Conservation (phyloP, 768 basidiomycete species). For the Mycena galopus region DNA sequence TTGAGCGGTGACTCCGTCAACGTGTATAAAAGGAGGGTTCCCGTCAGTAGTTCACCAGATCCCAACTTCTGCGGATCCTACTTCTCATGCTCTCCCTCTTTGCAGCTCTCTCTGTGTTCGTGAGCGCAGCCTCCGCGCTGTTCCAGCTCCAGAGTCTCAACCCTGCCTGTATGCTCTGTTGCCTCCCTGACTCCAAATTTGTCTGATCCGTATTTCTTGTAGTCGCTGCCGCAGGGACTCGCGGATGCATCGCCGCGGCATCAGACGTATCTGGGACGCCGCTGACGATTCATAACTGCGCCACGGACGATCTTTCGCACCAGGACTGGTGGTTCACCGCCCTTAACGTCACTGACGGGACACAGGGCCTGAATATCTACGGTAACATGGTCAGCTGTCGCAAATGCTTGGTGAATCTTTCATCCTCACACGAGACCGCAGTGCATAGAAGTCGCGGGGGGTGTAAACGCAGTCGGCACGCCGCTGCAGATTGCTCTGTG, state of each 20-base stretch:
- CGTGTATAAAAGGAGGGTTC: slow-evolving; percentile 17
- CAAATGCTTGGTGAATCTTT: slow-evolving; percentile 20
- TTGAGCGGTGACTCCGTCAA: slow-evolving; percentile 17
- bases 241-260: too few relatives aligned
- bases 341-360: slow-evolving; percentile 14
- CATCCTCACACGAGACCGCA: slow-evolving; percentile 21
- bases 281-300: too few relatives aligned
- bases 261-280: too few relatives aligned
- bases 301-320: too few relatives aligned
- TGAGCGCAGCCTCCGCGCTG: slow-evolving; percentile 23
- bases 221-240: too few relatives aligned
- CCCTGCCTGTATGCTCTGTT: slow-evolving; percentile 20
- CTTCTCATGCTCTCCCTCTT: slow-evolving; percentile 21
- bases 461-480: too few relatives aligned
- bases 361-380: slow-evolving; percentile 22
- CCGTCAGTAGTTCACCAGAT: slow-evolving; percentile 19
- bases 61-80: slow-evolving; percentile 17
- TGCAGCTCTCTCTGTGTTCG: too few relatives aligned
- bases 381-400: slow-evolving; percentile 20
- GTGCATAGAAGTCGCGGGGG: slow-evolving; percentile 22
- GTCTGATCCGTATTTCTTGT: too few relatives aligned
- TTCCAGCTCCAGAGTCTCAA: slow-evolving; percentile 22
- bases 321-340: too few relatives aligned
- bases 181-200: too few relatives aligned
- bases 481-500: too few relatives aligned